Evolutionary conservation across 2,329 filamentous ascomycete species (phyloP).

Genomic region (Penicillium sp.): DNA sequence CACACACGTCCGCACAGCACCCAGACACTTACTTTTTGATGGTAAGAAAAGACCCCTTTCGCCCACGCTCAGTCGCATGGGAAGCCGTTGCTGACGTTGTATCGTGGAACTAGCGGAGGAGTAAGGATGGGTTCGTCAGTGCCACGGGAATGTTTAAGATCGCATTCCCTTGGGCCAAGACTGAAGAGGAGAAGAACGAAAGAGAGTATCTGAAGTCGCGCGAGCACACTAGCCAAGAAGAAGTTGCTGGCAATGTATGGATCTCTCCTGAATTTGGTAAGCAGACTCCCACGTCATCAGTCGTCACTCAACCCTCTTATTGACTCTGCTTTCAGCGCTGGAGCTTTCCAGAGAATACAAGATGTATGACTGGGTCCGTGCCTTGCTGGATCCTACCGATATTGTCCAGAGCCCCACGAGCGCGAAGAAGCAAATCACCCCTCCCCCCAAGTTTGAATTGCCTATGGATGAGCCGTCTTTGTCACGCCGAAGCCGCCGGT

Average conservation of each 20-base stretch:
- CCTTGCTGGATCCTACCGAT: constrained; percentile 85
- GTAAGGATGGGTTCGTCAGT: constrained; percentile 67
- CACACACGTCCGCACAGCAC: constrained; percentile 60
- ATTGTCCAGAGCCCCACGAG: constrained; percentile 70
- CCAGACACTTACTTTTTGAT: constrained; percentile 97
- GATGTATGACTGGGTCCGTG: constrained; percentile 83
- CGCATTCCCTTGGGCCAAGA: constrained; percentile 66
- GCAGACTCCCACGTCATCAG: constrained; percentile 16
- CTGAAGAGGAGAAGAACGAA: constrained; percentile 62
- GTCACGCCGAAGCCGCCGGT: constrained; percentile 60
- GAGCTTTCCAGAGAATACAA: constrained; percentile 83
- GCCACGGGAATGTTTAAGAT: constrained; percentile 73
- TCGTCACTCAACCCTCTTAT: background rate
- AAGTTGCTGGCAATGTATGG: constrained; percentile 97
- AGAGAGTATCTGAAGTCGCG: constrained; percentile 80
- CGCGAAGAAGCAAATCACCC: constrained; percentile 73
- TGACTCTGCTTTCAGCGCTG: constrained; percentile 61
- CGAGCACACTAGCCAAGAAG: constrained; percentile 78
- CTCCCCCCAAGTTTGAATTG: constrained; percentile 78
- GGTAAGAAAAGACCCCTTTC: constrained; percentile 51
- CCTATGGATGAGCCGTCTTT: constrained; percentile 49
- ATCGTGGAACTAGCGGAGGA: constrained; percentile 56
- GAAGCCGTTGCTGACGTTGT: constrained; percentile 4
- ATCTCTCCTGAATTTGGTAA: constrained; percentile 75
- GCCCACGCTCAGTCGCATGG: background rate